Base-by-base conservation (phyloP, 768 basidiomycete genomes). In the Lepiota brunneoincarnata region DNA sequence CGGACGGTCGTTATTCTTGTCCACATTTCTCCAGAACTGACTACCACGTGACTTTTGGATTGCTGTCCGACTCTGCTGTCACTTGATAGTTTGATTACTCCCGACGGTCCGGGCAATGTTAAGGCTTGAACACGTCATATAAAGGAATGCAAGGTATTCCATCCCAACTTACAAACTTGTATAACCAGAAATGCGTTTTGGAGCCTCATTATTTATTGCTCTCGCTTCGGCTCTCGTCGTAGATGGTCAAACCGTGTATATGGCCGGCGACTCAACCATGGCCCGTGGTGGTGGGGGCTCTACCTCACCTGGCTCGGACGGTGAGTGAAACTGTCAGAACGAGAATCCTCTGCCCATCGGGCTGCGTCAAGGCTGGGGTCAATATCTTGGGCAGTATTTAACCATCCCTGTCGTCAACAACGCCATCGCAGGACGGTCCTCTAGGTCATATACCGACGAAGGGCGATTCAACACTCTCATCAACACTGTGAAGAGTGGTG, bases 191-290 rank as follows among this genome's bases (percentile, higher is more conserved):
- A 59, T 61, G 58, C 47, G 23, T 36, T 39, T 54, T 31, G 14
- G 41, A 7, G n/a, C 14, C 37, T 43, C 58, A 34, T 35, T 55
- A 9, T 38, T 37, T n/a, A 28, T 60, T n/a, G 20, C 49, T 15
- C 17, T 40, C 35, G 39, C 54, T 11, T 44, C 57, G 18, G 46
- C 50, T n/a, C 39, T 34, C 1, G 42, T 53, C 42, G 63, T 60
- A 36, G 58, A 50, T 55, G 69, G 63, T 7, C 72, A 74, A 54
- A 75, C 71, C 14, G 67, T 77, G 12, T 76, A 75, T 51, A 55
- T 76, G 38, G 75, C 74, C 0, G 75, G 76, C 7, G 75, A 78
- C 58, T 73, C 72, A 9, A 78, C 75, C 3, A 75, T 75, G 76
- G 76, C 76, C 1, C 60, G 55, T 42, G 67, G 67, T 49, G 72